These are phyloP conservation scores for Lactarius hatsudake DNA, from an alignment of 768 basidiomycete species.

Conservation along the genomic window DNA sequence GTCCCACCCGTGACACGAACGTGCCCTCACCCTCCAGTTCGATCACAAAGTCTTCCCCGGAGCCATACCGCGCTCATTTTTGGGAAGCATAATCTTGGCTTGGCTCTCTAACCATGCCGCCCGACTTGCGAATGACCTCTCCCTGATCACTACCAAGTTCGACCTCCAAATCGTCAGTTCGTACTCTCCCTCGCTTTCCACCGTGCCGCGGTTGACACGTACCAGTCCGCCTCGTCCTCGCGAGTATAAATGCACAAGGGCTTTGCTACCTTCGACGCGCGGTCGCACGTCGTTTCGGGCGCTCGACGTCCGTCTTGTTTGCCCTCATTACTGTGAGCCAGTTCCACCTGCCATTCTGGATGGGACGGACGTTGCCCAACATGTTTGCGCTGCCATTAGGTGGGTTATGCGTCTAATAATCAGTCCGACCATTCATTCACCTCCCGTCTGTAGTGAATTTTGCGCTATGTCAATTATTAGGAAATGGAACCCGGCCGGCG, in stretches of 20 bases:
- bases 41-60: slow-evolving; percentile 90
- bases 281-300: slow-evolving; percentile 62
- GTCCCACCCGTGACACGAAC: background rate
- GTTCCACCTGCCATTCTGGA: slow-evolving; percentile 93
- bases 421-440: slow-evolving; percentile 1
- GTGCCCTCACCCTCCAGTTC: slow-evolving; percentile 49
- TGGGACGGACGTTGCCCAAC: slow-evolving; percentile 90
- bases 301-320: slow-evolving; percentile 54
- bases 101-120: slow-evolving; percentile 52
- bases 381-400: slow-evolving; percentile 86
- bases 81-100: slow-evolving; percentile 71
- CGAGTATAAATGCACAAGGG: slow-evolving; percentile 57
- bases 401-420: slow-evolving; percentile 35
- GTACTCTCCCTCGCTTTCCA: slow-evolving; percentile 30
- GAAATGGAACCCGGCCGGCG: slow-evolving; percentile 41
- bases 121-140: slow-evolving; percentile 40
- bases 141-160: slow-evolving; percentile 52
- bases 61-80: slow-evolving; percentile 83
- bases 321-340: slow-evolving; percentile 71
- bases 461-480: slow-evolving; percentile 48
- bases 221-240: slow-evolving; percentile 72
- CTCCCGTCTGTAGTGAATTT: slow-evolving; percentile 50
- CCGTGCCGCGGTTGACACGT: background rate
- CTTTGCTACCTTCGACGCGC: slow-evolving; percentile 64
- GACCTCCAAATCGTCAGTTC: slow-evolving; percentile 69